Percentiles rank a stretch among this genome's conserved stretches.
phyloP scores from a whole-genome alignment of 257 asterid species.

The Rubia yunnanensis region DNA sequence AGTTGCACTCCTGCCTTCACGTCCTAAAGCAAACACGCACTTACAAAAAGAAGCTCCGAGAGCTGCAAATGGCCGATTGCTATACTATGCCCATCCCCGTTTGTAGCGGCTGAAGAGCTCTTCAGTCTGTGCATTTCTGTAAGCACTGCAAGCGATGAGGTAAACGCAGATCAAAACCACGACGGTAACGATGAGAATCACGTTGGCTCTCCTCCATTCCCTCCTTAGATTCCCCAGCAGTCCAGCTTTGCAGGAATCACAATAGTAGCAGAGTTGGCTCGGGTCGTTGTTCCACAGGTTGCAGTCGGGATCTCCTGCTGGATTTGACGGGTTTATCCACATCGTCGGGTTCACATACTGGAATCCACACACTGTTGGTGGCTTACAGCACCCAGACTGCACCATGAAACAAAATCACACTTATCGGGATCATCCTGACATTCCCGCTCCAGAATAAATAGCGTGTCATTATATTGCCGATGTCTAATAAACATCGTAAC shows the following conservation, averaged over 20 bases:
- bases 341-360: conserved; percentile 51
- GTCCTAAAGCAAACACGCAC: conserved; percentile 6
- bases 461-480: not conserved
- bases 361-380: conserved; percentile 64
- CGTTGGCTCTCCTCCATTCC: conserved; percentile 74
- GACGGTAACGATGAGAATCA: conserved; percentile 60
- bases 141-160: conserved; percentile 71
- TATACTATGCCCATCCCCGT: conserved; percentile 38
- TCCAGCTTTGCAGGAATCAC: conserved; percentile 82
- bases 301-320: conserved; percentile 50
- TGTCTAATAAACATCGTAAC: too few species aligned
- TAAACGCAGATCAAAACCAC: conserved; percentile 64
- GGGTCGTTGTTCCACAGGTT: conserved; percentile 65
- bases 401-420: not conserved
- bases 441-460: too few species aligned
- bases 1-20: not conserved
- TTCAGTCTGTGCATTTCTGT: conserved; percentile 76
- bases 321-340: conserved; percentile 55
- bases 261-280: conserved; percentile 60
- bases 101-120: conserved; percentile 50
- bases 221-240: conserved; percentile 63
- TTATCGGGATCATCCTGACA: not conserved
- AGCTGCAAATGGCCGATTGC: not conserved
- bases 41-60: not conserved
- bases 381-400: conserved; percentile 93